Conservation (phyloP, 148 eudicot species). For the Spergularia marina region DNA sequence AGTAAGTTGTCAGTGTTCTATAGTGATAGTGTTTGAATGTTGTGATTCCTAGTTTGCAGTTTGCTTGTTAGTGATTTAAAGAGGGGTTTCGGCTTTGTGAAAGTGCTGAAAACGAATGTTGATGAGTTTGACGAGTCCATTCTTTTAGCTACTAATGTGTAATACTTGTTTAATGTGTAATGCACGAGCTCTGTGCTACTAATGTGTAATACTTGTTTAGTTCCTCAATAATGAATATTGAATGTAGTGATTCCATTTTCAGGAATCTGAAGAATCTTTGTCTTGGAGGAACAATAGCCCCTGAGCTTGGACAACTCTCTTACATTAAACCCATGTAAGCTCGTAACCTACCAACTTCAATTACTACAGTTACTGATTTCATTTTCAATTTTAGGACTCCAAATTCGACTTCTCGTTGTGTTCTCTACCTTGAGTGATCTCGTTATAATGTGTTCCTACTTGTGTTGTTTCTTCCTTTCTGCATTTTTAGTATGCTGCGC, state of each 20-base stretch:
- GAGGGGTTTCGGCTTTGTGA: no score
- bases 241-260: constrained; percentile 6
- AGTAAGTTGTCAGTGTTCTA: no score
- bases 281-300: constrained; percentile 52
- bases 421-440: not conserved
- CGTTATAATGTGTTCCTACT: not conserved
- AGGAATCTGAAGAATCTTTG: constrained; percentile 53
- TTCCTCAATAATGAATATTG: not conserved
- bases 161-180: no score
- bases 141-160: no score
- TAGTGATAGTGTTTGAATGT: no score
- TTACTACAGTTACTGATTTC: no score
- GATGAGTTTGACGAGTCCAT: no score
- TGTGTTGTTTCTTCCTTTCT: not conserved
- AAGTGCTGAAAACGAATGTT: no score
- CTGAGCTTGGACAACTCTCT: constrained; percentile 45
- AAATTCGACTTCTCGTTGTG: not conserved
- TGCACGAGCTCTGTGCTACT: not conserved
- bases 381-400: not conserved
- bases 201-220: not conserved
- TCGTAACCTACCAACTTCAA: not conserved
- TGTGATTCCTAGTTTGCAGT: no score
- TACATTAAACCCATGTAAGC: constrained; percentile 51
- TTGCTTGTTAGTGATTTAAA: no score
- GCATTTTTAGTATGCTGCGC: constrained; percentile 40